A percentile compares a stretch with the other conserved stretches of the same genome.
phyloP scores from a whole-genome alignment of 1,284 basidiomycete species.

The Ceratobasidium papillatum region DNA sequence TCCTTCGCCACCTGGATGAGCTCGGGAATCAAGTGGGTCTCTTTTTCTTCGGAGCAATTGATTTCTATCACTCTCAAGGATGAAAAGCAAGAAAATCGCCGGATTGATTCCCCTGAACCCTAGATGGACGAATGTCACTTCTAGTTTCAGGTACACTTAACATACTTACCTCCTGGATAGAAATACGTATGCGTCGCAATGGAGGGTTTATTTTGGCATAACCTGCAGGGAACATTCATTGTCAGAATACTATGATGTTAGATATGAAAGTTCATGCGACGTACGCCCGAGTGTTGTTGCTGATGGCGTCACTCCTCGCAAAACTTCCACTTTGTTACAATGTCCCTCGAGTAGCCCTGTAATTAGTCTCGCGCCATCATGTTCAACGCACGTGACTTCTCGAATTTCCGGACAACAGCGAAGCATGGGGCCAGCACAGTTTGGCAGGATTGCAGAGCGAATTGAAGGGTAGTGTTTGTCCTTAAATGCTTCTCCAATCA shows the following conservation, averaged over 20 bases:
- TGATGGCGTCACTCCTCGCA: no score
- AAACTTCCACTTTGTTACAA: no score
- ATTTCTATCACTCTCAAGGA: background rate
- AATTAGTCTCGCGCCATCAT: no score
- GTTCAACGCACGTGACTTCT: no score
- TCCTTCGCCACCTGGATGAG: background rate
- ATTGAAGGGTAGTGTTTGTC: background rate
- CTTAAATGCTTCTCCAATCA: background rate
- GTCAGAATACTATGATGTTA: no score
- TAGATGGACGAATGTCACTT: background rate
- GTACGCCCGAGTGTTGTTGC: no score
- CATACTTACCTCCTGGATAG: background rate
- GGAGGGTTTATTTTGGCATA: background rate
- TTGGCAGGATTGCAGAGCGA: conserved; percentile 2
- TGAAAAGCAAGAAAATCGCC: background rate
- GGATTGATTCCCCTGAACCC: background rate
- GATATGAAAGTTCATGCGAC: no score
- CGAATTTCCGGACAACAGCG: conserved; percentile 17
- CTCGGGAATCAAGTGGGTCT: background rate
- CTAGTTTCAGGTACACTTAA: background rate
- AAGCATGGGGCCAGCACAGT: background rate
- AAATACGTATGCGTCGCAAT: background rate
- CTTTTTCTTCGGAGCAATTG: background rate
- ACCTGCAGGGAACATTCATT: background rate
- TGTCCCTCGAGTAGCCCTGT: no score